Evolutionary conservation across 2,329 filamentous ascomycete species (phyloP).

Genomic region (Teratosphaeria pseudoeucalypti): DNA sequence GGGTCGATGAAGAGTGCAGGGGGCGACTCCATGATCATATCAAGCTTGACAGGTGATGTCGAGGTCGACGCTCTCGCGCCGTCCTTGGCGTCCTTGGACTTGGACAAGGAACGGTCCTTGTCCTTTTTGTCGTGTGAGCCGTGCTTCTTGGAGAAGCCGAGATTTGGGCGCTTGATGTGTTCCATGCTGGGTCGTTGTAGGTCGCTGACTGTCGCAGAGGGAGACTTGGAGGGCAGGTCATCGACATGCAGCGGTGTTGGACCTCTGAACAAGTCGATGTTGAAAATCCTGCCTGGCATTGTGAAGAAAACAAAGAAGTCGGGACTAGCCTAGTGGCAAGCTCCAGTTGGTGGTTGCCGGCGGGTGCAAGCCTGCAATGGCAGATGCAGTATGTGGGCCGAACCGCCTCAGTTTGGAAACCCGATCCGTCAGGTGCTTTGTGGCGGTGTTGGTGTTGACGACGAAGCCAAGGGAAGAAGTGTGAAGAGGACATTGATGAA

Average conservation of each 20-base stretch:
- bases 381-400: not conserved
- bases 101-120: conserved; percentile 20
- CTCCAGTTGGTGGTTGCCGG: not conserved
- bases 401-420: conserved; percentile 2
- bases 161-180: conserved; percentile 23
- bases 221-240: conserved; percentile 7
- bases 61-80: conserved; percentile 8
- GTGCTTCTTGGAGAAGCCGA: conserved; percentile 11
- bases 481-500: not conserved
- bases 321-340: not conserved
- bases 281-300: conserved; percentile 25
- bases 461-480: not conserved
- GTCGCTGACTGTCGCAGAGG: conserved; percentile 8
- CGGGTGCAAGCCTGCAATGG: not conserved
- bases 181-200: conserved; percentile 24
- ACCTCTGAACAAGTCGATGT: conserved; percentile 18
- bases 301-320: conserved; percentile 2
- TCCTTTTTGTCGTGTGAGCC: conserved; percentile 7
- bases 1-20: conserved; percentile 75
- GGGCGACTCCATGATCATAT: conserved; percentile 68
- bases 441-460: not conserved
- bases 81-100: conserved; percentile 16
- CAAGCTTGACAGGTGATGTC: conserved; percentile 40
- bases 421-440: not conserved
- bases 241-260: conserved; percentile 6